Evolutionary conservation across 2,329 filamentous ascomycete species (phyloP), one percentile per base, ranked within the genome.

Genomic region (Nemania bipapillata): DNA sequence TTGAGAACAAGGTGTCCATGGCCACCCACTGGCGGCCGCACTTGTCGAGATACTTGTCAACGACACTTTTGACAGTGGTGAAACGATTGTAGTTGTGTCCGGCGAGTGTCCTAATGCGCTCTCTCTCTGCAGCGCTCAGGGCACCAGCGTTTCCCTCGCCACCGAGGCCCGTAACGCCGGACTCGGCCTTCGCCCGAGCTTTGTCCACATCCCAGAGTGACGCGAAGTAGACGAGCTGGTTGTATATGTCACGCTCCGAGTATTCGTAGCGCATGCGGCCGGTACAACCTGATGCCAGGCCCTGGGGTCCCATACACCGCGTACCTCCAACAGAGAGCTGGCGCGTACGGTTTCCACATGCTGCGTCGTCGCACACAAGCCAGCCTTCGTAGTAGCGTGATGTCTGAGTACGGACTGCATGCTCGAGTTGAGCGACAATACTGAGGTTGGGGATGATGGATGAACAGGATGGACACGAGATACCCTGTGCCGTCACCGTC

Each of bases 301-400:
- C 94, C 73, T 90, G 91, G 17, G 95, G 93, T 0, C 96, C 96
- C 5, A 98, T 85, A 79, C 96, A 99, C 57, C 94, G 89, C 69
- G 91, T 90, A 53, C 96, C 96, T 79, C 97, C 97, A 45, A 99
- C 96, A 75, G 90, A 92, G 85, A 98, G 94, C 79, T 97, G 93
- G 56, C 95, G 88, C 1, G 96, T 98, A 65, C 93, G 91, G 77
- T 90, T 92, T 30, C 91, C 92, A 80, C 96, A 99, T 37, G 92
- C 90, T 1, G 92, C 84, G 79, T 99, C 96, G 79, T 97, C 92
- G 80, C 96, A 99, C 45, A 93, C 86, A 5, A 99, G 87, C 90
- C 93, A 96, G 68, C 90, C 94, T 77, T 97, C 92, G 80, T 99
- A 98, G 84, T 99, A 99, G 55, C 88, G 88, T 9, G 92, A 86